These are phyloP conservation scores for Herpotrichia juniperi DNA, from an alignment of 2,329 filamentous ascomycete species.

Conservation along the genomic window DNA sequence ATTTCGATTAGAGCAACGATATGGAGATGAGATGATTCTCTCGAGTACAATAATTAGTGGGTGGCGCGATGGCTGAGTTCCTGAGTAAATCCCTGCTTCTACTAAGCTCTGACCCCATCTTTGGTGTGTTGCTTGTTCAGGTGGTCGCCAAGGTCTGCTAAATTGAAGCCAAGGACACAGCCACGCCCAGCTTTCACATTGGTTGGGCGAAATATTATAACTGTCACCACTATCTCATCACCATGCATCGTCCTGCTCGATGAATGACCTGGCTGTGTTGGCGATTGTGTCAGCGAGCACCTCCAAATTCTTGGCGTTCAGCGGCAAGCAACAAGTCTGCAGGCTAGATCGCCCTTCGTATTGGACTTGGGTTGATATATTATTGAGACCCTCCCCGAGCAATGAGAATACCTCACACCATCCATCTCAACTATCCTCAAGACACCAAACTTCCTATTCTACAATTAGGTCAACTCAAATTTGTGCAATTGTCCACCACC, in stretches of 20 bases:
- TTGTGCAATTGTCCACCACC: neutral
- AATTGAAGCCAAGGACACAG: slow-evolving; percentile 5
- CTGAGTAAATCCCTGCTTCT: neutral
- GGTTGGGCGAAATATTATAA: neutral
- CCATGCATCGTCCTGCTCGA: neutral
- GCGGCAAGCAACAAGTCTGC: neutral
- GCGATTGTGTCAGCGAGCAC: neutral
- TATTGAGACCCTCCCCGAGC: neutral
- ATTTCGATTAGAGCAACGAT: too few relatives aligned
- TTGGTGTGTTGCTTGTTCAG: neutral
- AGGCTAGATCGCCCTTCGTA: neutral
- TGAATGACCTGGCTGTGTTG: neutral
- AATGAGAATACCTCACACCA: slow-evolving; percentile 7
- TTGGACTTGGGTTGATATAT: slow-evolving; percentile 2
- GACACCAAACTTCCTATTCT: neutral
- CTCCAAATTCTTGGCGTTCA: neutral
- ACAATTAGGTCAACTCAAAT: too few relatives aligned
- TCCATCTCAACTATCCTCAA: neutral
- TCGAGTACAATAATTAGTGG: neutral
- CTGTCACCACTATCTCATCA: neutral
- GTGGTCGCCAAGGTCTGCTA: slow-evolving; percentile 3
- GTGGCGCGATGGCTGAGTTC: neutral
- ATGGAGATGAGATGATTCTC: neutral
- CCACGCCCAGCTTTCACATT: neutral
- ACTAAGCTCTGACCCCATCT: neutral